Percentiles rank a stretch among this genome's conserved stretches.
Conservation (phyloP, 768 basidiomycete species). For the Kwoniella pini region DNA sequence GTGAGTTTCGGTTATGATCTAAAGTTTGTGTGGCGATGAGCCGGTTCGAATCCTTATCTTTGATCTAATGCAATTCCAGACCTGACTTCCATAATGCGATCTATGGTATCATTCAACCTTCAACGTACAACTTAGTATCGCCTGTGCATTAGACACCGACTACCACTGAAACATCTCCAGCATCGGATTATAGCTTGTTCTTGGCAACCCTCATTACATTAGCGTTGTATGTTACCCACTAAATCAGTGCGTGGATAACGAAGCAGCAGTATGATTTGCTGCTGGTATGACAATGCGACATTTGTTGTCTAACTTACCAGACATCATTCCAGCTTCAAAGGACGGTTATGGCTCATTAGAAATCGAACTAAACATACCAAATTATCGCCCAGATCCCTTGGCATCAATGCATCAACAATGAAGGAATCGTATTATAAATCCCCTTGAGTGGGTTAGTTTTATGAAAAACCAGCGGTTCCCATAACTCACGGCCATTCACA, state of each 20-base stretch:
- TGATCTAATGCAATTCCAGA: slow-evolving; percentile 2
- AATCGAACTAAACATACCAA: slow-evolving; percentile 2
- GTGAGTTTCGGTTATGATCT: not conserved
- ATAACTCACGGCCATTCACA: not conserved
- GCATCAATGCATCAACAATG: not conserved
- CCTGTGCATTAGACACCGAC: not conserved
- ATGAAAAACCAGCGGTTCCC: too few species aligned
- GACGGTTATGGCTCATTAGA: not conserved
- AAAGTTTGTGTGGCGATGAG: slow-evolving; percentile 4
- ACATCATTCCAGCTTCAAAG: not conserved
- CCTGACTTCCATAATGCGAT: too few species aligned
- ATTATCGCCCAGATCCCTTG: slow-evolving; percentile 1
- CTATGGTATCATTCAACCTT: too few species aligned
- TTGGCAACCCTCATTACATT: slow-evolving; percentile 2
- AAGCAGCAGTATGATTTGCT: not conserved
- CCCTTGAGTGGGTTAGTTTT: too few species aligned
- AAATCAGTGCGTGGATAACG: not conserved
- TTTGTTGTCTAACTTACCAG: not conserved
- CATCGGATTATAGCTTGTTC: not conserved
- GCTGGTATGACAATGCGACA: slow-evolving; percentile 1
- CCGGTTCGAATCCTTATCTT: slow-evolving; percentile 6
- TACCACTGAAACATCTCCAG: slow-evolving; percentile 1
- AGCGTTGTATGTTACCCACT: not conserved
- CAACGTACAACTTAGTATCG: not conserved
- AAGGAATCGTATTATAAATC: not conserved